A percentile compares a stretch with the other conserved stretches of the same genome.
These are phyloP conservation scores for Diplodia intermedia DNA, from an alignment of 2,329 filamentous ascomycete species.

Conservation along the genomic window DNA sequence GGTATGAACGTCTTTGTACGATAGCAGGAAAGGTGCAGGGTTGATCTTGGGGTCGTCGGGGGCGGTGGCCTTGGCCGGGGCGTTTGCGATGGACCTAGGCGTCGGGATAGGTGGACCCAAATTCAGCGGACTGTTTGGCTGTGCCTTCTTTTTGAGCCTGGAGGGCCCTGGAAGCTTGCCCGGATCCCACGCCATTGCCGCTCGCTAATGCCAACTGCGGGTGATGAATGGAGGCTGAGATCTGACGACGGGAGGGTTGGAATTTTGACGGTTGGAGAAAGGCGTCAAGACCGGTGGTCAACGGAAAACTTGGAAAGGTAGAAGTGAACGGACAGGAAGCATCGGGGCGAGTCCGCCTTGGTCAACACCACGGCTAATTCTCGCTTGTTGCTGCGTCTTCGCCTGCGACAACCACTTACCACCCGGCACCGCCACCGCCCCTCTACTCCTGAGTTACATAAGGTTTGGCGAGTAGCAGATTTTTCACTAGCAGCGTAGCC, in stretches of 20 bases:
- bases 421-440: too few relatives aligned
- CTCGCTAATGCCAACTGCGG: background rate
- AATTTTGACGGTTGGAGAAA: background rate
- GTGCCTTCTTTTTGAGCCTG: background rate
- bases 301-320: too few relatives aligned
- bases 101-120: background rate
- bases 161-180: background rate
- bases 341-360: too few relatives aligned
- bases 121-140: background rate
- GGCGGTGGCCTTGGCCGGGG: background rate
- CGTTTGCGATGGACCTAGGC: background rate
- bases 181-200: background rate
- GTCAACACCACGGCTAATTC: too few relatives aligned
- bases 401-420: too few relatives aligned
- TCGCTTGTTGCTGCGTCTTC: too few relatives aligned
- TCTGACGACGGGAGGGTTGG: background rate
- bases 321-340: too few relatives aligned
- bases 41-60: background rate
- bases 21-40: background rate
- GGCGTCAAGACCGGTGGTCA: too few relatives aligned
- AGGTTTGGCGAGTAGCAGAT: too few relatives aligned
- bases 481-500: too few relatives aligned
- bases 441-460: too few relatives aligned
- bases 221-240: background rate
- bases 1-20: background rate